A percentile compares a stretch with the other conserved stretches of the same genome.
Conservation (phyloP, 345 rosid genomes). For the Carallia pectinifolia region DNA sequence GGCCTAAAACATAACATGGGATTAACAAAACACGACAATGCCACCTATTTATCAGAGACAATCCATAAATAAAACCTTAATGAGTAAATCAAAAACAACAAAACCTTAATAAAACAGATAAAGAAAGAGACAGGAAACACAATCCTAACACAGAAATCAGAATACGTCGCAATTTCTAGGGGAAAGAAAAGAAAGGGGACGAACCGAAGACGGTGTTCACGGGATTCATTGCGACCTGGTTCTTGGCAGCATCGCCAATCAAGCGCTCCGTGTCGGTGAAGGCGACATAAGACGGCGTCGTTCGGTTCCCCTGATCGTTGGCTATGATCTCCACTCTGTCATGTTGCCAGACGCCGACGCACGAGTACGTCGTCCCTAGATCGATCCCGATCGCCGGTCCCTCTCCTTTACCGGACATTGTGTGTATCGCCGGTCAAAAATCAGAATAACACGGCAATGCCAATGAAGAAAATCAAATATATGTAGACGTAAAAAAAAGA, state of each 20-base stretch:
- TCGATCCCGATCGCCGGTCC: conserved; percentile 36
- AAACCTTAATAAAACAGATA: too few relatives aligned
- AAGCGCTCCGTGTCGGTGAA: conserved; percentile 35
- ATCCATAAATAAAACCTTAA: too few relatives aligned
- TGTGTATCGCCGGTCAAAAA: too few relatives aligned
- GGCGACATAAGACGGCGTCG: conserved; percentile 36
- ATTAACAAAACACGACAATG: too few relatives aligned
- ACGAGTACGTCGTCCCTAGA: conserved; percentile 30
- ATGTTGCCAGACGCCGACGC: conserved; percentile 38
- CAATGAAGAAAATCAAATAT: too few relatives aligned
- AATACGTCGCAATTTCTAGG: too few relatives aligned
- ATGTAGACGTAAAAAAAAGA: too few relatives aligned
- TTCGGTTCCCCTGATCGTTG: conserved; percentile 35
- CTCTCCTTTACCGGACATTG: conserved; percentile 25
- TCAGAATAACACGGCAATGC: background rate
- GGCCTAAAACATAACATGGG: too few relatives aligned
- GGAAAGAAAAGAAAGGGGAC: background rate
- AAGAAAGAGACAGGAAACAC: too few relatives aligned
- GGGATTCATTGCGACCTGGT: conserved; percentile 40
- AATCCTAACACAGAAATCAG: too few relatives aligned
- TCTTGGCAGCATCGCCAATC: conserved; percentile 39
- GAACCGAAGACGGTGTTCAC: conserved; percentile 33
- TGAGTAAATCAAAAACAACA: too few relatives aligned
- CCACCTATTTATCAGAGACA: too few relatives aligned
- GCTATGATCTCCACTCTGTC: conserved; percentile 33